Base-by-base conservation (phyloP, 208 protist genomes). In the Leishmania amazonensis region DNA sequence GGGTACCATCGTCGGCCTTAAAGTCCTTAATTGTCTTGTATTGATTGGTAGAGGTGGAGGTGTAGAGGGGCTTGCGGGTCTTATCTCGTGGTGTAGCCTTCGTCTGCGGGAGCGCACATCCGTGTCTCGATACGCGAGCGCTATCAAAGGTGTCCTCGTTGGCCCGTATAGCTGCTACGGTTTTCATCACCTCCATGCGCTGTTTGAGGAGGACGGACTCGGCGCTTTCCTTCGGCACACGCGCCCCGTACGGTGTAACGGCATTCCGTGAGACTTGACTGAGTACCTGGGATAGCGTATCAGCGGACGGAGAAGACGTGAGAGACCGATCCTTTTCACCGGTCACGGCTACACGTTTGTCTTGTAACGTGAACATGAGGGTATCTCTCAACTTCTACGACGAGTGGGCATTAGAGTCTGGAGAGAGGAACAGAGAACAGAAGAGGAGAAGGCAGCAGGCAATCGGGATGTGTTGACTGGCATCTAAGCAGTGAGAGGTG, bases 181-280 rank as follows among this genome's bases (percentile, higher is more conserved):
- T 81, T 40, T 78, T 78, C 70, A 85, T 19, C 51, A 85, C 54
- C 58, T 85, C 81, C 76, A 77, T 76, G 31, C 81, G 75, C 53
- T n/a, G 78, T 4, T 74, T 57, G 19, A 64, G 68, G 51, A 85
- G 60, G 2, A 67, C 76, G 3, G 67, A 68, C 5, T 85, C 76
- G 51, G 74, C 71, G 76, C 51, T 74, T 45, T 81, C 81, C 40
- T 74, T 54, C 11, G 68, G 11, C n/a, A 49, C 28, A 3, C 81
- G 81, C 7, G 40, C 51, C 11, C 71, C 81, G 38, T 76, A 73
- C 17, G 81, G 58, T 1, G 49, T 67, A 11, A 17, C 31, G 75
- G 58, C 8, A 53, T 71, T 85, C 57, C 81, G 75, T 21, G 68
- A 24, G 54, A 81, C 68, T 24, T 81, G 78, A 17, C n/a, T 1